Base-by-base conservation (phyloP, 805 yeast species). In the Zygosaccharomyces siamensis region DNA sequence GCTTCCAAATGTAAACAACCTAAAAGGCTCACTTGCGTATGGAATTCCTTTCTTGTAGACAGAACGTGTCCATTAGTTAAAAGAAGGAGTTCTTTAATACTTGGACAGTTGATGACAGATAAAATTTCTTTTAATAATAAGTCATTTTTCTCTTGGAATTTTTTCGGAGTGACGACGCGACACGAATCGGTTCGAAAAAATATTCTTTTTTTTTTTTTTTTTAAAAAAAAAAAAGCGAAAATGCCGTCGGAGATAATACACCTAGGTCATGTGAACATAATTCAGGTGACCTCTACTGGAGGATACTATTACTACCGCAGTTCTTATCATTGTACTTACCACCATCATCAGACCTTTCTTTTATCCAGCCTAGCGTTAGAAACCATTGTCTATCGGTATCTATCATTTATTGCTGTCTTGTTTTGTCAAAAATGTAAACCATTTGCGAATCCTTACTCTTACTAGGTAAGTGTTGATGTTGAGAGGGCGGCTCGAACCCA, bases 361-460 rank as follows among this genome's bases (percentile, higher is more conserved):
- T 10, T 5, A 26, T 7, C 8, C 11, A 10, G 2, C 2, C 11
- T 10, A 10, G 28, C 28, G 4, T 26, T 10, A 7, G 20, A 2
- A 18, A 18, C 20, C 20, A 18, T 18, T 3, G 20, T 18, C 20
- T 18, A 18, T 18, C 3, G 20, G 20, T 18, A 2, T 18, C 20
- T 18, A 18, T 18, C 20, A 18, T 18, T 18, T 18, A 18, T 18
- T 24, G 40, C 3, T 35, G 23, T 16, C 40, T 36, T 24, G 30
- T 39, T 39, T 44, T 48, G 43, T 55, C 56, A 46, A 55, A 55
- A 8, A 55, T 53, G 46, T 55, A 53, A 43, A 52, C 49, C 39
- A 37, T 48, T 14, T 45, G 45, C 3, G 39, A 32, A 16, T 39
- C 31, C n/a, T 20, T 35, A 16, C 35, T 35, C 26, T 27, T 21